Conservation (phyloP, 148 eudicot genomes). For the Simmondsia chinensis region DNA sequence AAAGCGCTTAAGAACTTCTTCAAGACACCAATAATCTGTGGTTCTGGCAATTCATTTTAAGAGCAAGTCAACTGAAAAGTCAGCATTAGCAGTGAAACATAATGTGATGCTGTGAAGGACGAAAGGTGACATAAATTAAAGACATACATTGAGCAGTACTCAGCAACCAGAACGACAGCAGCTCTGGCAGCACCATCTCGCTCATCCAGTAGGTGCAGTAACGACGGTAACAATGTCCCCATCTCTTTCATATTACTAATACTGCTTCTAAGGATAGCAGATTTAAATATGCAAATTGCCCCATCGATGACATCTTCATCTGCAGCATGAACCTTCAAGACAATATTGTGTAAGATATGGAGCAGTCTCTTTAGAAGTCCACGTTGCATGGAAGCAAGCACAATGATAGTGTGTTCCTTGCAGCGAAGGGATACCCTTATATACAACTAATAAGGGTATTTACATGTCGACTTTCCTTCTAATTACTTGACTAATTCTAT, state of each 20-base stretch:
- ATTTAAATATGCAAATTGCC: slow-evolving; percentile 46
- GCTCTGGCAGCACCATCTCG: slow-evolving; percentile 66
- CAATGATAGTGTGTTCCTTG: no score
- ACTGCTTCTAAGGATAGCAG: slow-evolving; percentile 31
- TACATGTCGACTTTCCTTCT: no score
- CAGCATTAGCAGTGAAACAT: neutral
- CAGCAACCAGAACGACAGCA: slow-evolving; percentile 49
- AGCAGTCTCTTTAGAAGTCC: no score
- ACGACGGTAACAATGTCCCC: slow-evolving; percentile 32
- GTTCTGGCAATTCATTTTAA: slow-evolving; percentile 36
- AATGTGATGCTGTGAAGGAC: neutral
- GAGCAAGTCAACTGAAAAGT: slow-evolving; percentile 8
- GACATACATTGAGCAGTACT: slow-evolving; percentile 52
- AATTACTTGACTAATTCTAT: no score
- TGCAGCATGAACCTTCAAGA: slow-evolving; percentile 44
- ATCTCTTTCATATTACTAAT: slow-evolving; percentile 29
- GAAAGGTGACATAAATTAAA: neutral
- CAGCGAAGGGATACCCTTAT: no score
- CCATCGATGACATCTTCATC: slow-evolving; percentile 53
- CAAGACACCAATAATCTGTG: slow-evolving; percentile 32
- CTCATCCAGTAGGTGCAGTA: slow-evolving; percentile 52
- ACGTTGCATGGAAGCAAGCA: no score
- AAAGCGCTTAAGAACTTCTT: slow-evolving; percentile 50
- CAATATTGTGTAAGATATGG: no score
- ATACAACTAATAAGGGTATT: no score